Base-by-base conservation (phyloP, 169 alveolate species). In the Plasmodium gonderi region DNA sequence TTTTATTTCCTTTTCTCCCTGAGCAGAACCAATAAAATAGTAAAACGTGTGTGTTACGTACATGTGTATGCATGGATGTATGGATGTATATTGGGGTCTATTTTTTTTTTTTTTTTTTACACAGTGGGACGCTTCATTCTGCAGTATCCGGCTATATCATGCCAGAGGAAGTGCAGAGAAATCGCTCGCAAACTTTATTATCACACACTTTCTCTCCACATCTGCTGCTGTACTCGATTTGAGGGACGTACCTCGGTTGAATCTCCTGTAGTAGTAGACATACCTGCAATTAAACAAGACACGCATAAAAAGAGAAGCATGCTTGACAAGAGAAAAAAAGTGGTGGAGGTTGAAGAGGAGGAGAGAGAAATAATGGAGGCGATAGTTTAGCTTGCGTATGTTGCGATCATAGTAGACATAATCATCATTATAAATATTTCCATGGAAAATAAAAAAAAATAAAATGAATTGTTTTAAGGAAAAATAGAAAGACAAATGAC, bases 381-480 rank as follows among this genome's bases (percentile, higher is more conserved):
- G 74, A 14, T 45, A 74, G 67, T 85, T 85, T 3, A 85, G 26
- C 68, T 85, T 85, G 6, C 85, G 44, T 51, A 85, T 85, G 26
- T n/a, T 2, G 9, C 11, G 36, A 14, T 26, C 49, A 29, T 74
- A 45, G 29, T 74, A 38, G 5, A 85, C 45, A 54, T 85, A 85
- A 85, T 85, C 85, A 12, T 20, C 14, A 38, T 85, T 85, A 31
- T 85, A 85, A 20, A 85, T 42, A 85, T 85, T 85, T 3, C 92
- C 92, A 85, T 85, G 60, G 2, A 85, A 85, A 3, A 54, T 74
- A 74, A 33, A 85, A 85, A 85, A 85, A 2, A 85, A 85, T 36
- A 85, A 54, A 85, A 85, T 65, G 45, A 85, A 69, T 31, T 85
- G 92, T 42, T 85, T 85, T 20, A 85, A 26, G 2, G 92, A 85